Evolutionary conservation across 352 stramenopile genomes (phyloP).

Genomic region (Plasmopara viticola): DNA sequence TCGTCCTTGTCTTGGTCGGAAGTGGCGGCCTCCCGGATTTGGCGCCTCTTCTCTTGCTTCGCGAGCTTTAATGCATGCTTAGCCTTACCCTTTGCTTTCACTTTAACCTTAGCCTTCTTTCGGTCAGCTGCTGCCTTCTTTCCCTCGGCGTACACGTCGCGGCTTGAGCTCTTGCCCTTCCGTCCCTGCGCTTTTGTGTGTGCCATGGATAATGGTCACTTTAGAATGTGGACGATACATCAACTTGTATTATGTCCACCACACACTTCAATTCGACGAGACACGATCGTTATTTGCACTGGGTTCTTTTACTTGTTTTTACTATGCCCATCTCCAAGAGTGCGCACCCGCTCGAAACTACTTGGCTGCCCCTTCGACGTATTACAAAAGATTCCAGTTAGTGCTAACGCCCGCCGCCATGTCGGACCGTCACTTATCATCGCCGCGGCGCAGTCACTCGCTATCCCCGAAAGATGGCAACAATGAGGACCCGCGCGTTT

Average conservation of each 20-base stretch:
- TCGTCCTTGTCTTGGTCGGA: constrained; percentile 10
- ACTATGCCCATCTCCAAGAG: constrained; percentile 5
- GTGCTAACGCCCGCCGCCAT: constrained; percentile 15
- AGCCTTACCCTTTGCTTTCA: constrained; percentile 51
- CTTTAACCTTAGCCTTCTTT: constrained; percentile 48
- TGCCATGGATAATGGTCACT: constrained; percentile 31
- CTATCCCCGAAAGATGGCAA: constrained; percentile 15
- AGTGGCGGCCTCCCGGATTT: constrained; percentile 6
- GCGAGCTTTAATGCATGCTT: constrained; percentile 49
- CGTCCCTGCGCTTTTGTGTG: constrained; percentile 33
- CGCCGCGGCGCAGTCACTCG: constrained; percentile 18
- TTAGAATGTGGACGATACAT: constrained; percentile 2
- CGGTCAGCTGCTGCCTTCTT: constrained; percentile 30
- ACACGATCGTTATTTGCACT: constrained; percentile 8
- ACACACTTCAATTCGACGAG: constrained; percentile 15
- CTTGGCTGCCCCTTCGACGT: constrained; percentile 11
- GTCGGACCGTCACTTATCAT: constrained; percentile 34
- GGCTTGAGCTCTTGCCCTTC: constrained; percentile 24
- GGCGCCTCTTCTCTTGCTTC: constrained; percentile 43
- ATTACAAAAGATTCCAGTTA: constrained; percentile 20
- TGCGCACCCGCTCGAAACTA: constrained; percentile 15
- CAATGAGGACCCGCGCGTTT: constrained; percentile 5
- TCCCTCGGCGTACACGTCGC: constrained; percentile 28
- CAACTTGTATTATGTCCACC: neutral
- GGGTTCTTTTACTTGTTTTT: constrained; percentile 9